These are phyloP conservation scores for Stagonosporopsis tanaceti DNA, from an alignment of 2,329 filamentous ascomycete species.

Conservation along the genomic window DNA sequence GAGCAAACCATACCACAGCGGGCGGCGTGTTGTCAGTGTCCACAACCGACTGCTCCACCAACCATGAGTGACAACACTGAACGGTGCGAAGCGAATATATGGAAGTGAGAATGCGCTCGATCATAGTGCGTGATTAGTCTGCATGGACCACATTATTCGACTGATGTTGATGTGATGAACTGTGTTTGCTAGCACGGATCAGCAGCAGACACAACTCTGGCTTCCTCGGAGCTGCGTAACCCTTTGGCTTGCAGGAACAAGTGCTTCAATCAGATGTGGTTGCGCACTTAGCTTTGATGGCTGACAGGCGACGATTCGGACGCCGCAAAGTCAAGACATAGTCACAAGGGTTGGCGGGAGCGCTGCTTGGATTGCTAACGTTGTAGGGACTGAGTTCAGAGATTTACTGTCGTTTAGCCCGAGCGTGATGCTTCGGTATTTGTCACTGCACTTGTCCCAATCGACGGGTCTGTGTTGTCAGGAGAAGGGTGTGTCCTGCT, in stretches of 20 bases:
- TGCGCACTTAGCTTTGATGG: not conserved
- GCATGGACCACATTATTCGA: not conserved
- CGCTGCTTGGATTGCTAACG: not conserved
- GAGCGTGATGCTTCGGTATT: constrained; percentile 18
- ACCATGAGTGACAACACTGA: not conserved
- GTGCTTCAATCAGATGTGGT: not conserved
- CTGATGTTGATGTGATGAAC: not conserved
- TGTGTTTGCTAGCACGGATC: not conserved
- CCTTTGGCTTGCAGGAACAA: not conserved
- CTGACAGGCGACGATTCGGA: not conserved
- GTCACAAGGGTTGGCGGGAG: not conserved
- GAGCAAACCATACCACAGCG: not conserved
- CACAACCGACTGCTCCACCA: not conserved
- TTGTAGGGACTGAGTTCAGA: constrained; percentile 25
- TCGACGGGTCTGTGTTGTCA: constrained; percentile 8
- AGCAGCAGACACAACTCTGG: not conserved
- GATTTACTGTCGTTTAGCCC: constrained; percentile 15
- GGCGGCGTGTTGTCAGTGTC: not conserved
- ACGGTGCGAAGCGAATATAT: not conserved
- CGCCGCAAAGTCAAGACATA: not conserved
- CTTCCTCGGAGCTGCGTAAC: not conserved
- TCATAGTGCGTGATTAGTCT: not conserved
- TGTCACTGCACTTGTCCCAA: constrained; percentile 22
- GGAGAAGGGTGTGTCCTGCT: constrained; percentile 8
- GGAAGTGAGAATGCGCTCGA: not conserved